Conservation (phyloP, 2,329 filamentous ascomycete species). For the Fusarium gaditjirri region DNA sequence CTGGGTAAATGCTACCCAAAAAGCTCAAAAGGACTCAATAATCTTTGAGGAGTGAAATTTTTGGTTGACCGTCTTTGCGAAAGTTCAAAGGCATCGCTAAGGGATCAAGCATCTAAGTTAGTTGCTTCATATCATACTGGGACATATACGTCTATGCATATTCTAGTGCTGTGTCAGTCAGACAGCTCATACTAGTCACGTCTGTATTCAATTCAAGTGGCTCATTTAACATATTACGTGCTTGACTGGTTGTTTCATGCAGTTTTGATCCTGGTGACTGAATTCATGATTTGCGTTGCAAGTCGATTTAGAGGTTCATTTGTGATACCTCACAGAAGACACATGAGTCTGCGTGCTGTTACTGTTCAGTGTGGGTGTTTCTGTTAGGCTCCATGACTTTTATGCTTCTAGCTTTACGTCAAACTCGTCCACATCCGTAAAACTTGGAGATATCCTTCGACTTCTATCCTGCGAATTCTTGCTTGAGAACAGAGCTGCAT, state of each 20-base stretch:
- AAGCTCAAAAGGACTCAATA: background rate
- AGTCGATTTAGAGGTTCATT: background rate
- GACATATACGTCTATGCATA: background rate
- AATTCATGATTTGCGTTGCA: background rate
- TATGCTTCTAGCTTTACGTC: too few species aligned
- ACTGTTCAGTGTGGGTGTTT: background rate
- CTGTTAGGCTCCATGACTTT: too few species aligned
- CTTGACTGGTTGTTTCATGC: rapidly evolving
- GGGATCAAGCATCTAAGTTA: background rate
- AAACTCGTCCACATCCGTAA: too few species aligned
- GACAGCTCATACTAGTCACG: background rate
- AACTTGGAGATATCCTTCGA: too few species aligned
- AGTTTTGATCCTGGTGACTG: too few species aligned
- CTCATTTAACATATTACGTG: background rate
- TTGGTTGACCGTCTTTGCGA: background rate
- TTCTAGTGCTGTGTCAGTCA: background rate
- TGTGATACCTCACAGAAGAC: too few species aligned
- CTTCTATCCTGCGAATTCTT: background rate
- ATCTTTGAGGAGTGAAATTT: background rate
- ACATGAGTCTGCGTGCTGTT: background rate
- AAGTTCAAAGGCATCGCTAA: background rate
- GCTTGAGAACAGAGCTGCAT: background rate
- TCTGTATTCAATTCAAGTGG: background rate
- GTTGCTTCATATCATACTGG: background rate
- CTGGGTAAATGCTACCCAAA: background rate